Percentiles rank a stretch among this genome's conserved stretches.
phyloP scores from a whole-genome alignment of 441 rosid genomes.

The Syzygium malaccense region DNA sequence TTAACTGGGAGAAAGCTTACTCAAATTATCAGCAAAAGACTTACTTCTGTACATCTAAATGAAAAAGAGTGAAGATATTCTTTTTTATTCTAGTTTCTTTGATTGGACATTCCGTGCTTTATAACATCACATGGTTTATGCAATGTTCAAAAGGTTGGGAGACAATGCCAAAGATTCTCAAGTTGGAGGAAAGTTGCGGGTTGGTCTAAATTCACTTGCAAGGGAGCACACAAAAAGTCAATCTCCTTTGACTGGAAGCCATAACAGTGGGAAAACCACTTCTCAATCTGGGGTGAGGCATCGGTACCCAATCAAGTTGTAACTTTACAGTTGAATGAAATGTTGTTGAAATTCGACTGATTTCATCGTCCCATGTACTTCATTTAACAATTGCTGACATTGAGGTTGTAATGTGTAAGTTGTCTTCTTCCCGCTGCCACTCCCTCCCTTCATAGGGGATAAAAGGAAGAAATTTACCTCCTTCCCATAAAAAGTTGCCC shows the following conservation, averaged over 20 bases:
- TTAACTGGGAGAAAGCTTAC: conserved; percentile 14
- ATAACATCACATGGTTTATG: not conserved
- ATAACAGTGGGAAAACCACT: conserved; percentile 15
- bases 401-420: not conserved
- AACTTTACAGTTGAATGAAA: not conserved
- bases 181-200: conserved; percentile 16
- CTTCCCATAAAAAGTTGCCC: no score
- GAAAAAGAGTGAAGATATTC: not conserved
- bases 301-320: not conserved
- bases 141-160: conserved; percentile 16
- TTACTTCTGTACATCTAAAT: not conserved
- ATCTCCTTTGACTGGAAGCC: conserved; percentile 13
- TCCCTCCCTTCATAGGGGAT: not conserved
- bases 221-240: conserved; percentile 8
- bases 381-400: not conserved
- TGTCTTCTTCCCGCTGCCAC: not conserved
- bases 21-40: conserved; percentile 5
- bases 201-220: conserved; percentile 6
- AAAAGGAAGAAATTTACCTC: no score
- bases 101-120: not conserved
- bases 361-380: not conserved
- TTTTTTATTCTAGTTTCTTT: not conserved
- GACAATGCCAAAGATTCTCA: conserved; percentile 9
- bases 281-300: conserved; percentile 22
- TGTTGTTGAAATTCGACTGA: not conserved